Evolutionary conservation across 2,329 filamentous ascomycete species (phyloP), one percentile per base, ranked within the genome.

Genomic region (Cercospora sp.): DNA sequence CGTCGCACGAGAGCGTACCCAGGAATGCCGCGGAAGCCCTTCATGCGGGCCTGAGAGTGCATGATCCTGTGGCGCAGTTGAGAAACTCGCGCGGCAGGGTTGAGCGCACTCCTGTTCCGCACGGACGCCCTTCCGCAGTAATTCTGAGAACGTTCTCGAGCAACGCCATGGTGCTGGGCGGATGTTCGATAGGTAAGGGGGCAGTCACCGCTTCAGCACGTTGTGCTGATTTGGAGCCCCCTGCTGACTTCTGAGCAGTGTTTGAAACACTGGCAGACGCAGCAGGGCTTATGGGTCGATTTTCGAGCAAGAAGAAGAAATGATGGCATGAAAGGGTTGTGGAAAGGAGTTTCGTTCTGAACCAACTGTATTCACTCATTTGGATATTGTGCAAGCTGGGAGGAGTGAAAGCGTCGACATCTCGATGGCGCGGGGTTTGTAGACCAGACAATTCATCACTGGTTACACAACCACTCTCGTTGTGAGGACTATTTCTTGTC

Each of bases 21-120:
- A 30, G 23, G 9, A 61, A 9, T 28, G 18, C 59, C 59, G 30
- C 59, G 16, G 23, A 45, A 30, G 36, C 10, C n/a, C 18, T 30
- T 28, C 16, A 42, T 61, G 59, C 33, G 12, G 59, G 30, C 30
- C 59, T 42, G 36, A n/a, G 59, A 61, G 59, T 61, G 33, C 59
- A 48, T 36, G 33, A 13, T 48, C 4, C 45, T 42, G 33, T 36
- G 42, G 33, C 42, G 42, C 5, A 13, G 2, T 36, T 42, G 4
- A 9, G 3, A 31, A 6, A 12, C 30, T n/a, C 13, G 13, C 16
- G 42, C 20, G 16, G 18, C 42, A 30, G 4, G 36, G 12, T 42
- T 30, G 60, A 42, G 60, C 13, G 20, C 60, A 62, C 36, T 40
- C 18, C 40, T 45, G 33, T 48, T 23, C 40, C 13, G 60, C 36